Conservation (phyloP, 495 filamentous ascomycete species). For the Recurvomyces mirabilis region DNA sequence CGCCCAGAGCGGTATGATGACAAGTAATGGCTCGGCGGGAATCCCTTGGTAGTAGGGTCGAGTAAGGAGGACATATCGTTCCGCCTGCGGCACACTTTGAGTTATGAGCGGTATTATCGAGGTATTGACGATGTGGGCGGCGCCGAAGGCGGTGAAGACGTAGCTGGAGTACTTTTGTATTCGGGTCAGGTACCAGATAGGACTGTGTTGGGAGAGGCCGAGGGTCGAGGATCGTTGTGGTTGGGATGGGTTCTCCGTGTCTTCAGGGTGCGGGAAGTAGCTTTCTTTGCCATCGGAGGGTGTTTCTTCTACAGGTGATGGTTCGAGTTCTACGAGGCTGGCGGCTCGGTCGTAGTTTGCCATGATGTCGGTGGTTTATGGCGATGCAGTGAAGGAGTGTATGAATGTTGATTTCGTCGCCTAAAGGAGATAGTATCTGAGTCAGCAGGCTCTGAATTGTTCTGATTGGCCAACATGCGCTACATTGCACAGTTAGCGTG, state of each 20-base stretch:
- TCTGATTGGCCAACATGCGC: no score
- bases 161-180: conserved; percentile 83
- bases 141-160: conserved; percentile 65
- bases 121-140: conserved; percentile 65
- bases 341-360: conserved; percentile 26
- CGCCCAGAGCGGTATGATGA: conserved; percentile 44
- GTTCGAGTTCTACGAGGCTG: conserved; percentile 69
- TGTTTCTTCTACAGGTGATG: conserved; percentile 61
- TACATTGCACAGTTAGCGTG: no score
- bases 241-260: neutral
- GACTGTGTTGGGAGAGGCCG: conserved; percentile 25
- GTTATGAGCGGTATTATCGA: conserved; percentile 49
- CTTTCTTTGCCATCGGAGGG: conserved; percentile 45
- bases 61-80: conserved; percentile 51
- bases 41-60: conserved; percentile 68
- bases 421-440: neutral
- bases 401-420: neutral
- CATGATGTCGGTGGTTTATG: neutral
- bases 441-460: neutral
- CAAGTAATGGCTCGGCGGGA: conserved; percentile 53
- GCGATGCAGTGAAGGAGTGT: neutral
- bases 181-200: conserved; percentile 40
- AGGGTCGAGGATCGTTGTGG: conserved; percentile 25
- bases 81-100: conserved; percentile 40
- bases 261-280: conserved; percentile 37